A percentile compares a stretch with the other conserved stretches of the same genome.
These are phyloP conservation scores for Pyropia yezoensis DNA, from an alignment of 23 red algal genomes.

Conservation along the genomic window DNA sequence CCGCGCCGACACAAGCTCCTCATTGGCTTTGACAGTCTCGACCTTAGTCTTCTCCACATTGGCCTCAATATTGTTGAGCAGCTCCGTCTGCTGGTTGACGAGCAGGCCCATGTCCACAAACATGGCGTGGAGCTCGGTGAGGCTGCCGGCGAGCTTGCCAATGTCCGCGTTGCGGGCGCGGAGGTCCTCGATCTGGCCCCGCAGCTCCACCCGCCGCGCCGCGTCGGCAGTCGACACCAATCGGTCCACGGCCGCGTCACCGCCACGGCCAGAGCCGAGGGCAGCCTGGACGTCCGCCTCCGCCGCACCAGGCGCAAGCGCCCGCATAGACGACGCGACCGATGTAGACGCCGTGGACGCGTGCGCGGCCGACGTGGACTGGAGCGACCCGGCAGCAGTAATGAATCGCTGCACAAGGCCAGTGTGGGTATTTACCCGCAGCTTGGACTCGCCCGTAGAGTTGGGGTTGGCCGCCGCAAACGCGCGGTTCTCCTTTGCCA, in stretches of 20 bases:
- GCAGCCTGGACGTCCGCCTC: conserved; percentile 26
- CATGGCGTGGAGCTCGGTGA: conserved; percentile 87
- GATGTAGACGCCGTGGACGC: conserved; percentile 2
- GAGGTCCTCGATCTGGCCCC: conserved; percentile 62
- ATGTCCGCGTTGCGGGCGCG: conserved; percentile 65
- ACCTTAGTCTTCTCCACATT: conserved; percentile 72
- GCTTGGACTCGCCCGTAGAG: conserved; percentile 6
- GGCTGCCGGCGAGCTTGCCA: conserved; percentile 57
- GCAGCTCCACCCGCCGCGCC: conserved; percentile 2
- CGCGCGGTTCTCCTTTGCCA: conserved; percentile 58
- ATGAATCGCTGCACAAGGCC: conserved; percentile 57
- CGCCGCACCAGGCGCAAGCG: conserved; percentile 16
- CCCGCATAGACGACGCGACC: conserved; percentile 31
- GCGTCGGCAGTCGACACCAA: conserved; percentile 6
- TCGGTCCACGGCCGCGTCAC: conserved; percentile 14
- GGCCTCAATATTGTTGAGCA: conserved; percentile 85
- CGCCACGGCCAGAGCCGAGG: conserved; percentile 3
- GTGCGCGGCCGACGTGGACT: conserved; percentile 19
- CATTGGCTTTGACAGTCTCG: conserved; percentile 37
- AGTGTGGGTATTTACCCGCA: conserved; percentile 38
- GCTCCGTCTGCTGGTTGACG: conserved; percentile 85
- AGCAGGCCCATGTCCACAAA: conserved; percentile 92
- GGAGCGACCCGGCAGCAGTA: conserved; percentile 9
- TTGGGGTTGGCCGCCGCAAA: not conserved
- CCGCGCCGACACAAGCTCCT: conserved; percentile 38